phyloP scores from a whole-genome alignment of 805 yeast genomes.

The Ogataea polymorpha region DNA sequence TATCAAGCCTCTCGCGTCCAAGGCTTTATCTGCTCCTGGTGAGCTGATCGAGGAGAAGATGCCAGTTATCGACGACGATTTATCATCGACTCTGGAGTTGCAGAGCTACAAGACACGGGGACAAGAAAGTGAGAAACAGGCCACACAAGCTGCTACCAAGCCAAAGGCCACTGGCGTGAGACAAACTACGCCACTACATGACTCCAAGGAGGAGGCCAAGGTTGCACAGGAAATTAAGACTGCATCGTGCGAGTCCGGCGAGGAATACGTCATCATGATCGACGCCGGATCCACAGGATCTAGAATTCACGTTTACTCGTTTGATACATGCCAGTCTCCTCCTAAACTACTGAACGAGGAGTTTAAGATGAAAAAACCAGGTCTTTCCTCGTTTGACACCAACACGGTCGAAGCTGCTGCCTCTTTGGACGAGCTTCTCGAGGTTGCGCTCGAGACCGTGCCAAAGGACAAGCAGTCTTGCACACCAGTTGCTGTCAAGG shows the following conservation, averaged over 20 bases:
- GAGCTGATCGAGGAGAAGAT: neutral
- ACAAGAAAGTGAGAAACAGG: slow-evolving; percentile 1
- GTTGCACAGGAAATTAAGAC: slow-evolving; percentile 11
- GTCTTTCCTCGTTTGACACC: slow-evolving; percentile 79
- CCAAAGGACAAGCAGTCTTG: slow-evolving; percentile 73
- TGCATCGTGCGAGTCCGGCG: slow-evolving; percentile 36
- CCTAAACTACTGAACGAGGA: slow-evolving; percentile 78
- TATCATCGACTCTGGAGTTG: neutral
- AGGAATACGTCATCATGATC: slow-evolving; percentile 84
- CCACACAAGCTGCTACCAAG: slow-evolving; percentile 5
- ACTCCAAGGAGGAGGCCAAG: slow-evolving; percentile 16
- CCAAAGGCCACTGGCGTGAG: slow-evolving; percentile 1
- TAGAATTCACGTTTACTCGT: slow-evolving; percentile 89
- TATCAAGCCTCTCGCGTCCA: slow-evolving; percentile 10
- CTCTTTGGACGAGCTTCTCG: slow-evolving; percentile 80
- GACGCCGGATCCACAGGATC: slow-evolving; percentile 99
- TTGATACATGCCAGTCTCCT: slow-evolving; percentile 81
- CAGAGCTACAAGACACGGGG: neutral
- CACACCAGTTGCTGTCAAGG: slow-evolving; percentile 94
- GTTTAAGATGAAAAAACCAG: slow-evolving; percentile 89
- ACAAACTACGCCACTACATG: slow-evolving; percentile 6
- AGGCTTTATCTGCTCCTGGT: slow-evolving; percentile 6
- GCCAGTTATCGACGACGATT: neutral
- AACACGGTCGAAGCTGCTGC: slow-evolving; percentile 83
- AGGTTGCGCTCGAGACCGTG: slow-evolving; percentile 69